Evolutionary conservation across 345 rosid genomes (phyloP).

Genomic region (Populus euphratica): DNA sequence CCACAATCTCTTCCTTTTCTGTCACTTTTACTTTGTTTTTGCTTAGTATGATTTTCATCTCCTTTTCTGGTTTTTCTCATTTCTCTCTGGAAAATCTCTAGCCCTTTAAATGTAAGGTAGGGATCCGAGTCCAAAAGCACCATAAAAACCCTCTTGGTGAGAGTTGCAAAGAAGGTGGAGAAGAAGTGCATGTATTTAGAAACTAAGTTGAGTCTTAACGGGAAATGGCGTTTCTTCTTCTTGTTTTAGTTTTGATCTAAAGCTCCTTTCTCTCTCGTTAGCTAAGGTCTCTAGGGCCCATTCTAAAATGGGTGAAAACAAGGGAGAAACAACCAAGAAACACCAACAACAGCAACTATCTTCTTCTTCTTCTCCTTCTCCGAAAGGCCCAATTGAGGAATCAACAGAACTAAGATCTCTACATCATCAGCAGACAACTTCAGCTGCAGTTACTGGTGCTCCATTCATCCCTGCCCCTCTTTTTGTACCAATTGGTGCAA

Average conservation of each 20-base stretch:
- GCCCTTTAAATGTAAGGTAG: slow-evolving; percentile 4
- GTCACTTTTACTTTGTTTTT: slow-evolving; percentile 9
- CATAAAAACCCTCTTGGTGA: too few species aligned
- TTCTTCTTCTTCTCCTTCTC: slow-evolving; percentile 27
- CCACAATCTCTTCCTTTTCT: slow-evolving; percentile 38
- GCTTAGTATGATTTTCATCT: background rate
- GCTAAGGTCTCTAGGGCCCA: slow-evolving; percentile 19
- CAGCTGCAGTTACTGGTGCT: slow-evolving; percentile 30
- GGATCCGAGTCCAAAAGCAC: too few species aligned
- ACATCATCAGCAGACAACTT: slow-evolving; percentile 39
- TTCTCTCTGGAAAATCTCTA: background rate
- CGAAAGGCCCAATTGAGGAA: slow-evolving; percentile 50
- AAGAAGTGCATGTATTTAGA: background rate
- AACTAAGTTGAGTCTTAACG: slow-evolving; percentile 19
- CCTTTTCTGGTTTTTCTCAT: background rate
- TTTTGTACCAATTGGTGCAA: slow-evolving; percentile 44
- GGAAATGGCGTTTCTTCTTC: slow-evolving; percentile 17
- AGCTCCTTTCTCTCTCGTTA: background rate
- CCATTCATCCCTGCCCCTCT: slow-evolving; percentile 55
- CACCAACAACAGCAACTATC: slow-evolving; percentile 35
- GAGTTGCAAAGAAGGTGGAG: background rate
- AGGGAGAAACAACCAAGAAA: slow-evolving; percentile 54
- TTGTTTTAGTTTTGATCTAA: slow-evolving; percentile 17
- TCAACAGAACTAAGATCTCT: slow-evolving; percentile 37
- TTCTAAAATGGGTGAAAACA: slow-evolving; percentile 54